Percentiles rank a stretch among this genome's conserved stretches.
Evolutionary conservation across 108 stramenopile genomes (phyloP).

Genomic region (Cyclotella choctawhatcheeana): DNA sequence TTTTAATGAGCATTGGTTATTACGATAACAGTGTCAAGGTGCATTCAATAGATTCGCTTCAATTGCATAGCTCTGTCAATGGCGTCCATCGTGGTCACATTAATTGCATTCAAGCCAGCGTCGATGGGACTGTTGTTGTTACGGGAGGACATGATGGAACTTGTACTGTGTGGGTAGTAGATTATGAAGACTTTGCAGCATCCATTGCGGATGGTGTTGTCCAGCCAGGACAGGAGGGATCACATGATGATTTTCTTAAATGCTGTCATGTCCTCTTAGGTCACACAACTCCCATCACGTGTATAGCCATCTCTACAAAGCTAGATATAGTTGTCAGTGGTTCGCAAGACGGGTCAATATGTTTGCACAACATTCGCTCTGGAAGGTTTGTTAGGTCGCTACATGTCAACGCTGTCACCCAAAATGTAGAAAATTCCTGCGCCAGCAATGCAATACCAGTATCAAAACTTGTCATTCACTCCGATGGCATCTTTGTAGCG

Average conservation of each 20-base stretch:
- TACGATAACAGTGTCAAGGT: constrained; percentile 76
- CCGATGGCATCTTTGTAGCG: constrained; percentile 63
- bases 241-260: constrained; percentile 33
- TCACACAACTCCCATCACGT: constrained; percentile 70
- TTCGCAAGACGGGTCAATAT: constrained; percentile 62
- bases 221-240: constrained; percentile 59
- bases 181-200: constrained; percentile 69
- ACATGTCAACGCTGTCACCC: constrained; percentile 37
- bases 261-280: constrained; percentile 77
- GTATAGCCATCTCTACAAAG: constrained; percentile 65
- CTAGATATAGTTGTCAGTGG: constrained; percentile 81
- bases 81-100: constrained; percentile 77
- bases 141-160: constrained; percentile 85
- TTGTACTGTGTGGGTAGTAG: constrained; percentile 81
- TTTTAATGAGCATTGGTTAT: constrained; percentile 77
- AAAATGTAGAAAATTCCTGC: constrained; percentile 41
- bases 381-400: constrained; percentile 77
- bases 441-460: constrained; percentile 48
- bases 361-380: constrained; percentile 72
- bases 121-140: constrained; percentile 68
- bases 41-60: constrained; percentile 66
- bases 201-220: constrained; percentile 79
- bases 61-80: constrained; percentile 52
- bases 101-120: constrained; percentile 65
- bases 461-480: constrained; percentile 61